These are phyloP conservation scores for Toxoplasma gondii DNA, from an alignment of 169 alveolate species.

Conservation along the genomic window DNA sequence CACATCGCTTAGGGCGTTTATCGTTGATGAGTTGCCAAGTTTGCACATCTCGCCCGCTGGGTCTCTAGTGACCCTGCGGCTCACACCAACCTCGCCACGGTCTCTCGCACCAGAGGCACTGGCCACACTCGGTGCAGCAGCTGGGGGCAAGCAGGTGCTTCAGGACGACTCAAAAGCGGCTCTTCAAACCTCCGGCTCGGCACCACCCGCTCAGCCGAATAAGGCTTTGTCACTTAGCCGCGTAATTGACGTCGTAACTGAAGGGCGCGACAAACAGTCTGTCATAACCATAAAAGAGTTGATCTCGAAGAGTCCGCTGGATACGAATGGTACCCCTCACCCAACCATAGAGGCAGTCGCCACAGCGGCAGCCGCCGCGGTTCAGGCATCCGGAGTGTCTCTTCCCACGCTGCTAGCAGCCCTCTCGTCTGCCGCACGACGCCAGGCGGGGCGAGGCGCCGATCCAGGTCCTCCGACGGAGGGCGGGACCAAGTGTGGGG, in stretches of 20 bases:
- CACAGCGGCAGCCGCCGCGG: neutral
- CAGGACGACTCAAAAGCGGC: too few relatives aligned
- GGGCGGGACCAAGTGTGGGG: neutral
- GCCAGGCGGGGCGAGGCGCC: neutral
- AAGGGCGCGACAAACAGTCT: too few relatives aligned
- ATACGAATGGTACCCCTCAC: neutral
- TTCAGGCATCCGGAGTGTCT: neutral
- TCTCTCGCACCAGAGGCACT: neutral
- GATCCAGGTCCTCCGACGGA: neutral
- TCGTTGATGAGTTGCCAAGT: conserved; percentile 2
- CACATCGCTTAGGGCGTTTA: conserved; percentile 5
- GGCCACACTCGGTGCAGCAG: too few relatives aligned
- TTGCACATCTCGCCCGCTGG: neutral
- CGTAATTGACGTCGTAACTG: too few relatives aligned
- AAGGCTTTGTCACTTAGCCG: too few relatives aligned
- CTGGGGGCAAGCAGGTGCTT: too few relatives aligned
- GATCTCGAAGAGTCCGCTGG: neutral
- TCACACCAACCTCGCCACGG: neutral
- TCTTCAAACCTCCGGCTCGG: too few relatives aligned
- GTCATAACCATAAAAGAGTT: too few relatives aligned
- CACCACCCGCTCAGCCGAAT: too few relatives aligned
- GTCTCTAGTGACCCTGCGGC: neutral
- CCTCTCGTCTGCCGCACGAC: neutral
- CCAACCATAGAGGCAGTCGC: neutral
- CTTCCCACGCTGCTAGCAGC: neutral